Evolutionary conservation across 2,329 filamentous ascomycete species (phyloP).

Genomic region (Zymoseptoria ardabiliae): DNA sequence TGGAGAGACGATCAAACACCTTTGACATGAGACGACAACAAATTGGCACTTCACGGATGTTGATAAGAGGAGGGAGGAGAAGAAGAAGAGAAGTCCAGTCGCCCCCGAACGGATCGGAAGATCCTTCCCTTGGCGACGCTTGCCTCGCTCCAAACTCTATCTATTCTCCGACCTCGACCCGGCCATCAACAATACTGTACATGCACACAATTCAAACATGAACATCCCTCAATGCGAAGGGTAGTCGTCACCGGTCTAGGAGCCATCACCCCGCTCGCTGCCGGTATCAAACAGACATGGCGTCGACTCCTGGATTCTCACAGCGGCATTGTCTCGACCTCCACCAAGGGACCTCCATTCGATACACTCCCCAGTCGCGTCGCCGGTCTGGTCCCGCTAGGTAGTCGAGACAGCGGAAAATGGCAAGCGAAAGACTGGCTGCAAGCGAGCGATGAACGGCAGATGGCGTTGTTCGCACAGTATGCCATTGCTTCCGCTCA

Average conservation of each 20-base stretch:
- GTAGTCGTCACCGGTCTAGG: slow-evolving; percentile 45
- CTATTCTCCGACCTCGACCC: neutral
- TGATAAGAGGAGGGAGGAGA: neutral
- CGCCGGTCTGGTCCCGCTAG: slow-evolving; percentile 69
- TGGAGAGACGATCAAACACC: neutral
- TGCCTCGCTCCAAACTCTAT: neutral
- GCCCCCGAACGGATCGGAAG: too few species aligned
- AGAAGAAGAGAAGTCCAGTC: neutral
- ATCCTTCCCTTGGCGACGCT: neutral
- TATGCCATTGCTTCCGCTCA: slow-evolving; percentile 81
- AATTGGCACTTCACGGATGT: too few species aligned
- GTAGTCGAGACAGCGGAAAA: slow-evolving; percentile 34
- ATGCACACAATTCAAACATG: neutral
- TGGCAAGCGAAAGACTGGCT: slow-evolving; percentile 45
- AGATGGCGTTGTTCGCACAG: slow-evolving; percentile 87
- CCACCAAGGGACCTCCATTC: slow-evolving; percentile 56
- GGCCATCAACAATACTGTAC: neutral
- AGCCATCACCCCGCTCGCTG: slow-evolving; percentile 38
- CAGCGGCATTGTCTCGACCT: slow-evolving; percentile 72
- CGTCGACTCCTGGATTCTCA: slow-evolving; percentile 68
- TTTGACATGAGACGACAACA: too few species aligned
- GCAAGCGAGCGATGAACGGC: slow-evolving; percentile 52
- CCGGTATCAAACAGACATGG: slow-evolving; percentile 63
- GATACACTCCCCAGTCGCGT: slow-evolving; percentile 72
- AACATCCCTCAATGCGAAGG: slow-evolving; percentile 37